Percentiles rank a stretch among this genome's conserved stretches.
Evolutionary conservation across 495 filamentous ascomycete genomes (phyloP).

Genomic region (Penicillium crystallinum): DNA sequence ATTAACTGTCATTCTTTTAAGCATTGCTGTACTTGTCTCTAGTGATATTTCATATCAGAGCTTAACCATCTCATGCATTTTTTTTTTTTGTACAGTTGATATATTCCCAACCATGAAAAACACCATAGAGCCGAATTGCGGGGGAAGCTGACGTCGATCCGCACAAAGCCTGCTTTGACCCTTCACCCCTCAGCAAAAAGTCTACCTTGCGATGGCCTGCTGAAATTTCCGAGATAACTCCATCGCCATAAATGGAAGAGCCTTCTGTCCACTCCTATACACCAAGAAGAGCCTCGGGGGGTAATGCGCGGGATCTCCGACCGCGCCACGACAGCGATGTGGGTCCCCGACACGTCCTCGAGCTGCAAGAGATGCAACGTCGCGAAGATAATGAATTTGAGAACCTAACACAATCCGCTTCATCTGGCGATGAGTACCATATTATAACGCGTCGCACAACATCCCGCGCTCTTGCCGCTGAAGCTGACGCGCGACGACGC

Average conservation of each 20-base stretch:
- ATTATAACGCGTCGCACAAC: constrained; percentile 25
- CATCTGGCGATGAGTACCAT: constrained; percentile 36
- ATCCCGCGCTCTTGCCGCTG: constrained; percentile 11
- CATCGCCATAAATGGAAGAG: neutral
- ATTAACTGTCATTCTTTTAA: no score
- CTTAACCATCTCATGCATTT: neutral
- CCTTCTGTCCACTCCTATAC: neutral
- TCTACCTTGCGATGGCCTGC: neutral
- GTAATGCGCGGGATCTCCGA: constrained; percentile 11
- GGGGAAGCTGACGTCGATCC: neutral
- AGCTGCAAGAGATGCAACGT: constrained; percentile 27
- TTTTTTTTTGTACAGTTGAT: no score
- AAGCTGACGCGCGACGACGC: constrained; percentile 8
- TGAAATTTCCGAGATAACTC: neutral
- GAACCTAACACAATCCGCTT: constrained; percentile 22
- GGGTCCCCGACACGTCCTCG: constrained; percentile 22
- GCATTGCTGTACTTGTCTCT: no score
- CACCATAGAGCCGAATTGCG: neutral
- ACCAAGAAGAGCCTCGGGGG: constrained; percentile 3
- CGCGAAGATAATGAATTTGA: constrained; percentile 17
- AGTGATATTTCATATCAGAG: no score
- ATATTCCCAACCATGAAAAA: neutral
- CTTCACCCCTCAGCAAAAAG: neutral
- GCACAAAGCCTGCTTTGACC: neutral
- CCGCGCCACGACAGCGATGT: constrained; percentile 2